Conservation (phyloP, 768 basidiomycete species). For the Mycena rosella region DNA sequence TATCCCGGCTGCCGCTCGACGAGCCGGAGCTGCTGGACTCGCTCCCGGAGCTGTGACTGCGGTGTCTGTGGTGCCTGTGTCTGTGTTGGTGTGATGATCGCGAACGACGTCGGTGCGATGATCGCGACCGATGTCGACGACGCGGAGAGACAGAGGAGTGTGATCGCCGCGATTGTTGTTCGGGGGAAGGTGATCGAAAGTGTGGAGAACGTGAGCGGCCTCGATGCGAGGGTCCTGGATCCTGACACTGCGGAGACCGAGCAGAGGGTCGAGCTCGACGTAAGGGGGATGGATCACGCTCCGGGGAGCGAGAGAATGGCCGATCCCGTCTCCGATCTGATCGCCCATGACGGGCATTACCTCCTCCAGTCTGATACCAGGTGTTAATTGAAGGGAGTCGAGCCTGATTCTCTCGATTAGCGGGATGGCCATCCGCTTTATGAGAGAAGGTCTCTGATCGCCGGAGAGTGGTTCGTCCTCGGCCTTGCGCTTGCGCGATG, state of each 20-base stretch:
- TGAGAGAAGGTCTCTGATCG: not conserved
- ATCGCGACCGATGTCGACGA: not conserved
- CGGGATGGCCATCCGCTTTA: not conserved
- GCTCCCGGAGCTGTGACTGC: not conserved
- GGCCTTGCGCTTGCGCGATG: slow-evolving; percentile 6
- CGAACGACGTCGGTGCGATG: too few relatives aligned
- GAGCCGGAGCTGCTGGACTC: not conserved
- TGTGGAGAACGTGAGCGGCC: not conserved
- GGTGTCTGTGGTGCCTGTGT: not conserved
- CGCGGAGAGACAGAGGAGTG: not conserved
- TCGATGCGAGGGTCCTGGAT: too few relatives aligned
- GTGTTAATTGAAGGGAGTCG: not conserved
- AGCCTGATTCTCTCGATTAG: not conserved
- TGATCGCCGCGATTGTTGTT: not conserved
- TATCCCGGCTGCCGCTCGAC: too few relatives aligned
- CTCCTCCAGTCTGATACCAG: too few relatives aligned
- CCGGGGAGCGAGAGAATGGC: not conserved
- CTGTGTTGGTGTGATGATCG: not conserved
- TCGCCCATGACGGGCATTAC: too few relatives aligned
- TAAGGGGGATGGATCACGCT: too few relatives aligned
- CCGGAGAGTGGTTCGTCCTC: not conserved
- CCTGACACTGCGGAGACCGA: not conserved
- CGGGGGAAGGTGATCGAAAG: not conserved
- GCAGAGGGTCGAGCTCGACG: too few relatives aligned
- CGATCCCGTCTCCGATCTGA: too few relatives aligned